A percentile compares a stretch with the other conserved stretches of the same genome.
phyloP scores from a whole-genome alignment of 768 basidiomycete genomes.

The Coprinopsis strossmayeri region DNA sequence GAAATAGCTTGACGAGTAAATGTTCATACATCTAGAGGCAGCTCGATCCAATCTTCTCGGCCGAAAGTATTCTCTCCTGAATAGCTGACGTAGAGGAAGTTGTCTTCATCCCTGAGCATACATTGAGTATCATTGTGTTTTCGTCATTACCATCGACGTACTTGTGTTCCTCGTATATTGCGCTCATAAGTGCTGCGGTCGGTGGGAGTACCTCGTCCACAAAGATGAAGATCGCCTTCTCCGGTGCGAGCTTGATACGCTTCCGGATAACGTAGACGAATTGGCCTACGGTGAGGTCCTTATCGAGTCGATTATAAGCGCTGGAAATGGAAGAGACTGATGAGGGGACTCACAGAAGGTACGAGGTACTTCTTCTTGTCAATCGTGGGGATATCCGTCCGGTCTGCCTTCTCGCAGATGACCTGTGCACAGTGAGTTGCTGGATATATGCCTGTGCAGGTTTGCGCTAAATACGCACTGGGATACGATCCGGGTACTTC shows the following conservation, averaged over 20 bases:
- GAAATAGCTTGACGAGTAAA: background rate
- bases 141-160: slow-evolving; percentile 33
- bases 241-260: slow-evolving; percentile 98
- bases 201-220: slow-evolving; percentile 98
- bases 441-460: background rate
- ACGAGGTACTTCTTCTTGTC: slow-evolving; percentile 99
- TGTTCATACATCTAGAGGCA: slow-evolving; percentile 38
- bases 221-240: slow-evolving; percentile 99
- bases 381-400: slow-evolving; percentile 97
- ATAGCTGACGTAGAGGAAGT: slow-evolving; percentile 97
- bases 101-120: slow-evolving; percentile 87
- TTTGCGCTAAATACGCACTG: slow-evolving; percentile 49
- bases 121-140: slow-evolving; percentile 2
- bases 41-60: slow-evolving; percentile 40
- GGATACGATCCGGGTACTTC: slow-evolving; percentile 98
- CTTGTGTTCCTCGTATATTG: slow-evolving; percentile 99
- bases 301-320: slow-evolving; percentile 1
- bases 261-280: slow-evolving; percentile 99
- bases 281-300: slow-evolving; percentile 97
- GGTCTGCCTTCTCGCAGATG: slow-evolving; percentile 99
- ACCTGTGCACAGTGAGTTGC: slow-evolving; percentile 47
- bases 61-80: slow-evolving; percentile 98
- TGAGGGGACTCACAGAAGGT: slow-evolving; percentile 67
- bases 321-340: background rate
- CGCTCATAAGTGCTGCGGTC: slow-evolving; percentile 96